Base-by-base conservation (phyloP, 441 rosid species). In the Adansonia gregorii region DNA sequence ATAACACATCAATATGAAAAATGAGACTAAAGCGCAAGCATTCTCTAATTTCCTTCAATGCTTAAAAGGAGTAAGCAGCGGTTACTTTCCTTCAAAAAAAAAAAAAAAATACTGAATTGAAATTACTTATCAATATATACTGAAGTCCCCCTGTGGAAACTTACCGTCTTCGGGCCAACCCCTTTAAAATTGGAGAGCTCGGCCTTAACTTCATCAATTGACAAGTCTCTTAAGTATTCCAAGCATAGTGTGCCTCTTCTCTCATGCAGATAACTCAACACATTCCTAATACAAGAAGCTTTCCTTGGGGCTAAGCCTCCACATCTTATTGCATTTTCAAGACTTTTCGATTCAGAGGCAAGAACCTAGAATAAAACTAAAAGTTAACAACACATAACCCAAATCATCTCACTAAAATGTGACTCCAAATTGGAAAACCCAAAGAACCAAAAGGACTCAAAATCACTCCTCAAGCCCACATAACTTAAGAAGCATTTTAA, bases 281-380 rank as follows among this genome's bases (percentile, higher is more conserved):
- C 72, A 86, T 92, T 92, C 85, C 86, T 90, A 54, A 94, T 90
- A 76, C 94, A 93, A 12, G 92, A 81, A 41, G 95, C 89, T 82
- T 92, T 92, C 41, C 86, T 91, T 0, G 97, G 95, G 10, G 97
- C 97, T 80, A 94, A 83, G 73, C 98, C 97, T 77, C 97, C 97
- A 81, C 97, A 93, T 81, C 95, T 81, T 79, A 94, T 94, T 41
- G 94, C 92, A 85, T 76, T 73, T 84, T 94, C 97, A 55, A 94
- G 55, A 54, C 73, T 79, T 70, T 83, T 87, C 0, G 85, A 22
- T 55, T 93, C 95, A 73, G 97, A 92, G 56, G 83, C 91, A 66
- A 89, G 87, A 72, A 92, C 97, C 98, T 92, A 82, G 31, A 78
- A 24, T 8, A 82, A 77, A 20, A 74, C 55, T 6, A 10, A 48